These are phyloP conservation scores for Penicillium sp. DNA, from an alignment of 2,329 filamentous ascomycete genomes.

Conservation along the genomic window DNA sequence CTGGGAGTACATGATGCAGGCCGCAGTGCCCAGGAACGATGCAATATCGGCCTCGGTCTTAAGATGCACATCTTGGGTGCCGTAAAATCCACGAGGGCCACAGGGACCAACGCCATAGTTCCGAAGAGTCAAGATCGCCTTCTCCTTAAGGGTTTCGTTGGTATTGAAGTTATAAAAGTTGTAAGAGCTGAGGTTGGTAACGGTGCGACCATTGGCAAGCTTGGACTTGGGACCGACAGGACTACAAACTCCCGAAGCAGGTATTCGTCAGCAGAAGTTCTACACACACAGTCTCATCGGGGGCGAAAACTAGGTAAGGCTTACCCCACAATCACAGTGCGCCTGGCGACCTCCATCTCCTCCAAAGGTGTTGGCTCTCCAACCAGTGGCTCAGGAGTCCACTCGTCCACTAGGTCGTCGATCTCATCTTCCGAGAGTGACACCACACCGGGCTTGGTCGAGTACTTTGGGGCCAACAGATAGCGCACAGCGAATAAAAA, in stretches of 20 bases:
- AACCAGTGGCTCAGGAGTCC: constrained; percentile 91
- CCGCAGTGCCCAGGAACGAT: constrained; percentile 79
- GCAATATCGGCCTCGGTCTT: constrained; percentile 94
- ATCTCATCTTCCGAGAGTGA: constrained; percentile 93
- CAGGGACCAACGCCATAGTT: constrained; percentile 97
- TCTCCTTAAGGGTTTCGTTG: constrained; percentile 90
- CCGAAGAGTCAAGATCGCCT: constrained; percentile 88
- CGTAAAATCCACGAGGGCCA: constrained; percentile 96
- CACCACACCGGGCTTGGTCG: constrained; percentile 87
- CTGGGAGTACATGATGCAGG: constrained; percentile 93
- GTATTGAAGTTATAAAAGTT: constrained; percentile 98
- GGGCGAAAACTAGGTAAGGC: constrained; percentile 13
- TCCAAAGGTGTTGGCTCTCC: constrained; percentile 71
- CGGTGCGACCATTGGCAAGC: constrained; percentile 82
- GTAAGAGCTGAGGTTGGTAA: constrained; percentile 89
- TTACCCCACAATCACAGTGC: constrained; percentile 86
- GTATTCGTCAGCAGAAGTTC: constrained; percentile 8
- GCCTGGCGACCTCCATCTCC: constrained; percentile 76
- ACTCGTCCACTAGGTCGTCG: constrained; percentile 94
- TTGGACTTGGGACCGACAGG: constrained; percentile 89
- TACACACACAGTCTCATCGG: neutral
- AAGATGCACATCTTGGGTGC: constrained; percentile 97
- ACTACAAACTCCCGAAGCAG: constrained; percentile 48
- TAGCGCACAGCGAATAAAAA: constrained; percentile 96
- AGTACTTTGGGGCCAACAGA: constrained; percentile 86